Evolutionary conservation across 192 early-diverging fungal genomes (phyloP), one percentile per base, ranked within the genome.

Genomic region (Glomus cerebriforme): DNA sequence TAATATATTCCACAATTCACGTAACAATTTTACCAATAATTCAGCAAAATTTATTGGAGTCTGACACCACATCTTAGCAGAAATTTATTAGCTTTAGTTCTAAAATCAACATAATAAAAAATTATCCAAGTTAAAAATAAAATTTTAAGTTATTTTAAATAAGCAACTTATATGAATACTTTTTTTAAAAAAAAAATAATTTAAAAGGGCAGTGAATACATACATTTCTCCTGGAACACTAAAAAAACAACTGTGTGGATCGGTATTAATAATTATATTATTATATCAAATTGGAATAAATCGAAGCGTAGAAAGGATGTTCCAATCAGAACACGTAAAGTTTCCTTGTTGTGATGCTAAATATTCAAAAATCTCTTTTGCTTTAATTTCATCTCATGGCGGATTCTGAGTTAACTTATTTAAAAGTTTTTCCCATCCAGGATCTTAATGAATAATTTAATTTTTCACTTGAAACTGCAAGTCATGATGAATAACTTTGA

Each of bases 1-100:
- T 19, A 85, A 83, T 43, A n/a, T n/a, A n/a, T 87, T 85, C 78
- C 92, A 83, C 82, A 93, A 91, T 29, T 86, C 49, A 0, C 83
- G 70, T 4, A 92, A 91, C 0, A 87, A 81, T 2, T 86, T 85
- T 0, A 94, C 88, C 12, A 97, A 80, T 65, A 90, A 83, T 12
- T 86, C 79, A 0, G 95, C 88, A 43, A 96, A 77, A 39, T 97
- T 95, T 19, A 88, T 59, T 1, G 93, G 90, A 0, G 92, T 88
- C 92, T 92, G 13, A 96, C 93, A 66, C 96, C 96, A 76, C 96
- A 97, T 2, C 89, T 86, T 34, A 90, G 89, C 59, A 97, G 81
- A 70, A 97, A 97, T 10, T 87, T 81, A 80, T 95, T 93, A 13
- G 93, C 95, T 1, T 82, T 58, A 0, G 81, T 58, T 1, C 94